Percentiles rank a stretch among this genome's conserved stretches.
Conservation (phyloP, 2,329 filamentous ascomycete species). For the Penicillium sp. region DNA sequence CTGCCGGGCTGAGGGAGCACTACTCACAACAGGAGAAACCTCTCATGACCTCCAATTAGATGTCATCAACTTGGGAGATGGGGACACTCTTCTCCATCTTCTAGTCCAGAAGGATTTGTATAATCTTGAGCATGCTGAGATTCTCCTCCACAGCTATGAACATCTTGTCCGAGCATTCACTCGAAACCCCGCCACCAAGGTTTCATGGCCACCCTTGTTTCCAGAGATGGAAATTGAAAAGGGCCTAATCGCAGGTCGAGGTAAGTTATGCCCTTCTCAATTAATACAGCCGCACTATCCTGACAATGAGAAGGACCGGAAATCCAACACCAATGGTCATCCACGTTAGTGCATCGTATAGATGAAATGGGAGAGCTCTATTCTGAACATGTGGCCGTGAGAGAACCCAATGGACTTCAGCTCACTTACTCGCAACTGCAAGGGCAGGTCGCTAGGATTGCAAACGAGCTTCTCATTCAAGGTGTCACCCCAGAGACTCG, state of each 20-base stretch:
- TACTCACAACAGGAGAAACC: slow-evolving; percentile 26
- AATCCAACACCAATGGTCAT: slow-evolving; percentile 36
- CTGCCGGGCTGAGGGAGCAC: slow-evolving; percentile 17
- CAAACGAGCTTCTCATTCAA: slow-evolving; percentile 29
- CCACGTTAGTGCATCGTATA: slow-evolving; percentile 43
- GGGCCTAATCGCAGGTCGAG: slow-evolving; percentile 23
- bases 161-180: slow-evolving; percentile 24
- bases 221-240: slow-evolving; percentile 19
- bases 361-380: slow-evolving; percentile 36
- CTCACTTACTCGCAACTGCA: slow-evolving; percentile 46
- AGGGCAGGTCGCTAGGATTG: slow-evolving; percentile 41
- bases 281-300: background rate
- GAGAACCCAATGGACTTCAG: slow-evolving; percentile 27
- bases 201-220: slow-evolving; percentile 24
- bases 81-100: slow-evolving; percentile 27
- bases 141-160: slow-evolving; percentile 23
- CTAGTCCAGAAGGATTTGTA: slow-evolving; percentile 41
- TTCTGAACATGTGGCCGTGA: slow-evolving; percentile 32
- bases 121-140: slow-evolving; percentile 29
- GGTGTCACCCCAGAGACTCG: slow-evolving; percentile 24
- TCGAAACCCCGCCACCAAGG: slow-evolving; percentile 24
- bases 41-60: slow-evolving; percentile 45
- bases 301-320: slow-evolving; percentile 22
- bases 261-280: slow-evolving; percentile 7
- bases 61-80: slow-evolving; percentile 38